These are phyloP conservation scores for Dictyophora rubrovolvata DNA, from an alignment of 768 basidiomycete species.

Conservation along the genomic window DNA sequence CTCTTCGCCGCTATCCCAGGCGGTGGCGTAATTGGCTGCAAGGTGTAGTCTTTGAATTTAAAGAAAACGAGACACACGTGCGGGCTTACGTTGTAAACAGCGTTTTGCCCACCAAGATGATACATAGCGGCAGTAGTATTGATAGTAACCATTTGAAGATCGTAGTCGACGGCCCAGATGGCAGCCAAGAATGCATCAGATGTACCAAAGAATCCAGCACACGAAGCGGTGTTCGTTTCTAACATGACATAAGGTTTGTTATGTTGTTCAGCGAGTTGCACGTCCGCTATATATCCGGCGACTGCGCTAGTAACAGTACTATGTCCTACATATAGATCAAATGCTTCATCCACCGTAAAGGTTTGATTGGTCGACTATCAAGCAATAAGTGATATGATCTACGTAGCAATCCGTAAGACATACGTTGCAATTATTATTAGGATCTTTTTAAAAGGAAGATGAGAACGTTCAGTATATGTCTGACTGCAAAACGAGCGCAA, in stretches of 20 bases:
- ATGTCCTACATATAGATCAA: constrained; percentile 50
- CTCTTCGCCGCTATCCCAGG: constrained; percentile 42
- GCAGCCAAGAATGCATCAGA: constrained; percentile 52
- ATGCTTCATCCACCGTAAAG: constrained; percentile 7
- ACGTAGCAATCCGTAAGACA: not conserved
- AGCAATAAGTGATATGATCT: not conserved
- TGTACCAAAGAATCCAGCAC: constrained; percentile 40
- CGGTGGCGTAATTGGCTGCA: constrained; percentile 32
- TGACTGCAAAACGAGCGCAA: not conserved
- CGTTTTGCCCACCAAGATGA: constrained; percentile 55
- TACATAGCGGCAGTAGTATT: constrained; percentile 43
- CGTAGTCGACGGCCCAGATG: constrained; percentile 56
- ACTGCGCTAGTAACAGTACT: constrained; percentile 39
- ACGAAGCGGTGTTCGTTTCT: constrained; percentile 54
- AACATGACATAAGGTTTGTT: constrained; percentile 50
- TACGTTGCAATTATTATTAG: constrained; percentile 5
- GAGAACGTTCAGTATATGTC: not conserved
- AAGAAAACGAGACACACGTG: constrained; percentile 32
- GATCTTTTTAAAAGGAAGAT: not conserved
- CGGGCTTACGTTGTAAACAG: constrained; percentile 49
- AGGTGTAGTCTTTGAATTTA: not conserved
- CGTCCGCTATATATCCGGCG: constrained; percentile 40
- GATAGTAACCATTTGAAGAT: constrained; percentile 43
- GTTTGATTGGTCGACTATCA: not conserved
- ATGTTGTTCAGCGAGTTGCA: constrained; percentile 28